Evolutionary conservation across 2,329 filamentous ascomycete genomes (phyloP), one percentile per base, ranked within the genome.

Genomic region (Penicillium fuscoglaucum): DNA sequence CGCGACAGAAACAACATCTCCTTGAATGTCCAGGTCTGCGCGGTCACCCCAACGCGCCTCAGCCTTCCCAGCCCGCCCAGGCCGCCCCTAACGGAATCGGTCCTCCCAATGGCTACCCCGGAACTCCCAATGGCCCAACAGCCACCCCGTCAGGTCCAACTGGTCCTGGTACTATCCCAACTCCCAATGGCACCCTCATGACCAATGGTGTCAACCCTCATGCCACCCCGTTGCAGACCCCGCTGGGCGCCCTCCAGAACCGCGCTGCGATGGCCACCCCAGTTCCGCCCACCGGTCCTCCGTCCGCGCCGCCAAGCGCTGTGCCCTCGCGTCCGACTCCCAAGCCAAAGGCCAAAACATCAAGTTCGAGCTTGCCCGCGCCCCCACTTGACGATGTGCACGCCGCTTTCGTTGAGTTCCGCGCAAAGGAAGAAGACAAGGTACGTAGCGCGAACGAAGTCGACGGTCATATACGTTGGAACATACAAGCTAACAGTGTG

Each of bases 1-100:
- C 78, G 59, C 78, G 79, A 61, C 79, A 81, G 72, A 81, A 81
- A 68, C 77, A 80, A 66, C 79, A 82, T 66, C 70, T 81, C 19
- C 78, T 80, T 57, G 79, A 81, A 66, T 82, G 79, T 64, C 79
- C 78, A 50, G 78, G 78, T 58, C 71, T 80, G 37, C 77, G 78
- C 54, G 78, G 78, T 57, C 77, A 79, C 63, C 71, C 74, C 55
- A 77, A 76, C 64, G 73, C 75, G 52, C 73, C 76, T 55, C 77
- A 78, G 61, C 72, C 77, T 49, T 68, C 76, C 39, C 74, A 76
- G 60, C 69, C 76, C 52, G 66, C 75, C 41, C 70, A 72, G 41
- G 63, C 70, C 52, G 69, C 72, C 43, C 69, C 74, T 52, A 79
- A 78, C 65, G 75, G 75, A 65, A 75, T 78, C 64, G 62, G 66